Base-by-base conservation (phyloP, 129 eudicot species). In the Centaurea solstitialis region DNA sequence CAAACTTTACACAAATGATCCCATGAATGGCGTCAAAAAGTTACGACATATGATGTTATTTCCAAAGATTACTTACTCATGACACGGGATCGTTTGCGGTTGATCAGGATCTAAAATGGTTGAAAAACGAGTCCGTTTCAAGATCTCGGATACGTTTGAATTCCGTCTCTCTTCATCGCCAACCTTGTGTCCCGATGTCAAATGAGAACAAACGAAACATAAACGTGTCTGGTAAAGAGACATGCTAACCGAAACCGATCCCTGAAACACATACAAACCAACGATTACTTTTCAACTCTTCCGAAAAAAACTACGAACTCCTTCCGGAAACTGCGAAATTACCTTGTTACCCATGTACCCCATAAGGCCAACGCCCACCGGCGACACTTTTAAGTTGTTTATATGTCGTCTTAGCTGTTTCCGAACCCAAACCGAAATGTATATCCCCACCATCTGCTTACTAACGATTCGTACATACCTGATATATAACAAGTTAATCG, bases 291-390 rank as follows among this genome's bases (percentile, higher is more conserved):
- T 70, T 59, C 37, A 59, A 8, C 59, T 68, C 9, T 17, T 57
- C 22, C n/a, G 22, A 57, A 57, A n/a, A 53, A 57, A 57, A 57
- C 7, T 57, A 5, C 18, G 9, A 57, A 53, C 18, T 57, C 65
- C 65, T 5, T 57, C 3, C 6, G 9, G 5, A 15, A 50, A 50
- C 6, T 50, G 65, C 6, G 3, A n/a, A 57, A 45, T 65, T 90
- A 95, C 99, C 99, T 96, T 96, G 80, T 96, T 96, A 20, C 99
- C 99, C 98, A 96, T 91, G 89, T 96, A 96, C 30, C 99, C 99
- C 99, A 96, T 96, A 35, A 96, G 95, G 64, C 99, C 99, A 50
- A 93, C 92, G 30, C 99, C 99, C 39, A 96, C 99, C 10, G 98
- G 98, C n/a, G 94, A 90, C 13, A 96, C 99, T 87, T 87, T 90